A percentile compares a stretch with the other conserved stretches of the same genome.
Conservation (phyloP, 371 early-diverging fungal species). For the Lichtheimia hyalospora region DNA sequence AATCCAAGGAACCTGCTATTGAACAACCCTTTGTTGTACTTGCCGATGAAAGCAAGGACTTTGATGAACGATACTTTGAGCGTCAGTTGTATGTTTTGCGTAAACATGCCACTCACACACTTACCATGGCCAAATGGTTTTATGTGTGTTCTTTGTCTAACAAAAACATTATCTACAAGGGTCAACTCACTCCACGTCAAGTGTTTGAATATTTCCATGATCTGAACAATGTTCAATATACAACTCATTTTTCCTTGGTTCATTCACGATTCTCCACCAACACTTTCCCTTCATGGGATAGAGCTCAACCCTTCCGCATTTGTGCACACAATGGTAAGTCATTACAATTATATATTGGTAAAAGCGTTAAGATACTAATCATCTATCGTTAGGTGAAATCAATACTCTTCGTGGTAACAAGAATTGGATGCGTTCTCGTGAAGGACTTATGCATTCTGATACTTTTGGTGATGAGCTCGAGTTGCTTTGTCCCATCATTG, state of each 20-base stretch:
- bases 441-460: conserved; percentile 88
- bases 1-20: conserved; percentile 88
- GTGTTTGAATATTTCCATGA: conserved; percentile 92
- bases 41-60: conserved; percentile 23
- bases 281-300: conserved; percentile 98
- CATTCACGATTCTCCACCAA: conserved; percentile 97
- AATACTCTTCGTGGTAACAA: conserved; percentile 98
- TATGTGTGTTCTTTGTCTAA: conserved; percentile 95
- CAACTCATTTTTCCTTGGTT: conserved; percentile 92
- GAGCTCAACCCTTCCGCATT: conserved; percentile 96
- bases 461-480: conserved; percentile 81
- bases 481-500: conserved; percentile 90
- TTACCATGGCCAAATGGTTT: conserved; percentile 85
- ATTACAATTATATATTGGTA: too few species aligned
- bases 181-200: conserved; percentile 89
- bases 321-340: conserved; percentile 96
- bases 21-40: conserved; percentile 90
- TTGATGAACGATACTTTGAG: conserved; percentile 77
- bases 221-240: conserved; percentile 77
- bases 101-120: conserved; percentile 84
- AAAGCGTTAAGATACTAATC: not conserved
- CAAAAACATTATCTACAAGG: conserved; percentile 95
- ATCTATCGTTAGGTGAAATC: conserved; percentile 76
- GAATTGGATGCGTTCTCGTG: conserved; percentile 98
- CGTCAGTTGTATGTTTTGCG: conserved; percentile 87